Evolutionary conservation across 1,284 basidiomycete genomes (phyloP).

Genomic region (Athelia psychrophila): DNA sequence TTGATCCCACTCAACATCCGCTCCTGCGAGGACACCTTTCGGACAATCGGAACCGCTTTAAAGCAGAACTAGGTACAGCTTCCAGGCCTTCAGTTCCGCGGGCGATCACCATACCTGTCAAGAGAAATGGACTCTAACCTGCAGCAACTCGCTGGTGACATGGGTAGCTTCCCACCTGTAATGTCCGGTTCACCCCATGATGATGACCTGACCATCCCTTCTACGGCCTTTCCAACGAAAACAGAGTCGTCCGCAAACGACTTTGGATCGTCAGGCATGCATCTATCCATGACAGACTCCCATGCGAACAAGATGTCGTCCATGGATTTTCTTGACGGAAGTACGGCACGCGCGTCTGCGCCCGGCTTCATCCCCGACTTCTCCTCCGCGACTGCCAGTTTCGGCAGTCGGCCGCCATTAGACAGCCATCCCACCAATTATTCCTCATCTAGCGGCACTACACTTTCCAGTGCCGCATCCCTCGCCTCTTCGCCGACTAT

Average conservation of each 20-base stretch:
- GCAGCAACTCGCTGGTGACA: too few species aligned
- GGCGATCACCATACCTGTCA: slow-evolving; percentile 15
- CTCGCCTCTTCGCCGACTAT: slow-evolving; percentile 41
- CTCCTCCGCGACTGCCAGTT: slow-evolving; percentile 24
- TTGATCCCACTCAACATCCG: too few species aligned
- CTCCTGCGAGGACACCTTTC: not conserved
- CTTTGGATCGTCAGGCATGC: slow-evolving; percentile 33
- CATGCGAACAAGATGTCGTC: slow-evolving; percentile 29
- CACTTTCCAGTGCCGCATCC: slow-evolving; percentile 35
- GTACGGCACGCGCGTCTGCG: slow-evolving; percentile 20
- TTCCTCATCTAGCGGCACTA: slow-evolving; percentile 39
- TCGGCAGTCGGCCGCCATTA: slow-evolving; percentile 18
- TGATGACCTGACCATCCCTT: slow-evolving; percentile 18
- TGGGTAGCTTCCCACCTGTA: slow-evolving; percentile 5
- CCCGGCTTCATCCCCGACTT: slow-evolving; percentile 38
- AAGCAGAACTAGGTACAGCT: too few species aligned
- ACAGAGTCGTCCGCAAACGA: slow-evolving; percentile 26
- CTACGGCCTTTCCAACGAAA: slow-evolving; percentile 34
- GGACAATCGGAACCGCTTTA: too few species aligned
- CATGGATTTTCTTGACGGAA: slow-evolving; percentile 29
- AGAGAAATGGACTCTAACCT: too few species aligned
- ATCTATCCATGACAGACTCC: slow-evolving; percentile 34
- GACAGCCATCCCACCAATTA: slow-evolving; percentile 24
- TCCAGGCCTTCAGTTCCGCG: too few species aligned
- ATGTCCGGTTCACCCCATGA: slow-evolving; percentile 21